phyloP scores from a whole-genome alignment of 768 basidiomycete genomes.

The Tricholoma saponaceum region DNA sequence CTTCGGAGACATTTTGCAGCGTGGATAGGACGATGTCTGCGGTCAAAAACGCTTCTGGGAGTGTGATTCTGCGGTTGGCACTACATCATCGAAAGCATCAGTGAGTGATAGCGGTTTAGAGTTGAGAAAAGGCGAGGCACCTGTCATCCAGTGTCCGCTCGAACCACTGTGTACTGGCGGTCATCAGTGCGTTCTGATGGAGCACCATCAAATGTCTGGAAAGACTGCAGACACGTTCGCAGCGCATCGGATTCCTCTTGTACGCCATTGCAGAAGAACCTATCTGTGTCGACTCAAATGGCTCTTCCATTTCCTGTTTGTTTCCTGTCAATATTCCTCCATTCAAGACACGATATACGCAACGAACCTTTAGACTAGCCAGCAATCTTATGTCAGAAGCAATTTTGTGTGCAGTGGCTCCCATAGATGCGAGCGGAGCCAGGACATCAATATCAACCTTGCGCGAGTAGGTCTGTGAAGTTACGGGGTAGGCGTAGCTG shows the following conservation, averaged over 20 bases:
- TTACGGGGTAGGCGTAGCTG: conserved; percentile 93
- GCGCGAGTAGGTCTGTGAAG: conserved; percentile 97
- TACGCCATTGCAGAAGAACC: conserved; percentile 98
- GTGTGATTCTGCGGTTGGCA: conserved; percentile 93
- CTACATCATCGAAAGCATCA: conserved; percentile 31
- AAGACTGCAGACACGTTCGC: conserved; percentile 94
- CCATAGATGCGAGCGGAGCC: conserved; percentile 83
- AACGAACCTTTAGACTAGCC: conserved; percentile 80
- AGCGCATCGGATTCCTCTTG: conserved; percentile 99
- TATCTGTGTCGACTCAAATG: conserved; percentile 98
- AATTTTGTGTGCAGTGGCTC: conserved; percentile 97
- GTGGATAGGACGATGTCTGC: conserved; percentile 96
- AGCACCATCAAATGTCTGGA: conserved; percentile 94
- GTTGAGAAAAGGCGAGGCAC: conserved; percentile 29
- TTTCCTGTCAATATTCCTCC: not conserved
- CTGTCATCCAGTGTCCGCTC: conserved; percentile 97
- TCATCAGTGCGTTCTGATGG: conserved; percentile 96
- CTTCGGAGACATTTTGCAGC: conserved; percentile 94
- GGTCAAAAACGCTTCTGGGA: conserved; percentile 96
- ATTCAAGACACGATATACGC: not conserved
- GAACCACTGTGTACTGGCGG: conserved; percentile 94
- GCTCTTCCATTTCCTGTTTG: conserved; percentile 89
- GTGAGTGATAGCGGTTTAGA: not conserved
- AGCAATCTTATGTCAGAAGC: conserved; percentile 92
- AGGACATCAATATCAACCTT: conserved; percentile 96